phyloP scores from a whole-genome alignment of 148 eudicot species.

The Selenicereus undatus region DNA sequence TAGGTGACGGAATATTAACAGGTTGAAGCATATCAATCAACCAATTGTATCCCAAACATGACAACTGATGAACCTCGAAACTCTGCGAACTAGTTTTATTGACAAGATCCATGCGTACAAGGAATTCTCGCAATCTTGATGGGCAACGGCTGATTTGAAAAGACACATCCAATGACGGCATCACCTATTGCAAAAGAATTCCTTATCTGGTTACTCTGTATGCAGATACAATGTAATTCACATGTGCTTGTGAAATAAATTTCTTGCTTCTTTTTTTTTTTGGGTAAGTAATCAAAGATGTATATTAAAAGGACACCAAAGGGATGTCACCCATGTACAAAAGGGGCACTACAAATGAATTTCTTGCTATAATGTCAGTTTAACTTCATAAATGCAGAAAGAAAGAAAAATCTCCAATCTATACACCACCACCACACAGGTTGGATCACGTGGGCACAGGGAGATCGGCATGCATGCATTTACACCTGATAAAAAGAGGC shows the following conservation, averaged over 20 bases:
- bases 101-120: constrained; percentile 80
- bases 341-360: too few relatives aligned
- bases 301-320: too few relatives aligned
- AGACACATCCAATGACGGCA: constrained; percentile 82
- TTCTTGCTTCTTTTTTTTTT: too few relatives aligned
- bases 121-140: constrained; percentile 66
- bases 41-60: constrained; percentile 74
- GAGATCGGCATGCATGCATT: neutral
- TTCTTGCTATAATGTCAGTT: neutral
- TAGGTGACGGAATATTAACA: constrained; percentile 48
- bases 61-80: constrained; percentile 81
- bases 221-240: neutral
- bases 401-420: neutral
- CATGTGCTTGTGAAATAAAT: neutral
- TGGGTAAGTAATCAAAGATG: too few relatives aligned
- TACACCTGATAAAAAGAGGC: neutral
- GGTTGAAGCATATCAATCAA: constrained; percentile 71
- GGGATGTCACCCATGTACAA: too few relatives aligned
- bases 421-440: neutral
- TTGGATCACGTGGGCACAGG: neutral
- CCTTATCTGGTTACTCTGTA: constrained; percentile 7
- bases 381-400: constrained; percentile 4
- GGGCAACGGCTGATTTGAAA: constrained; percentile 70
- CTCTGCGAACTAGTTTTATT: constrained; percentile 69
- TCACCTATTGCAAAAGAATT: constrained; percentile 43